Percentiles rank a stretch among this genome's conserved stretches.
These are phyloP conservation scores for Solanum okadae DNA, from an alignment of 257 asterid genomes.

Conservation along the genomic window DNA sequence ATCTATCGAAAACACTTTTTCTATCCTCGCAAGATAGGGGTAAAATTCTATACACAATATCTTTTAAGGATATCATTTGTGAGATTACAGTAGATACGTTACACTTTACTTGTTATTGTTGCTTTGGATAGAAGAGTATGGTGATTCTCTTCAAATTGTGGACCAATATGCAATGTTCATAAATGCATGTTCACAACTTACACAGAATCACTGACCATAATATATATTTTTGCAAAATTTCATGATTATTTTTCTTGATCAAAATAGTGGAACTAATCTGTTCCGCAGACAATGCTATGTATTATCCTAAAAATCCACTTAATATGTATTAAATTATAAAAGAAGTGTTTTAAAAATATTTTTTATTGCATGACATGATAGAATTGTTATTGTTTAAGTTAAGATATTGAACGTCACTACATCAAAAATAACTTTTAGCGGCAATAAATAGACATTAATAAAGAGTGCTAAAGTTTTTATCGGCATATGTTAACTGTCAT, in stretches of 20 bases:
- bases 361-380: no score
- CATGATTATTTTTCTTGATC: neutral
- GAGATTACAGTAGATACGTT: neutral
- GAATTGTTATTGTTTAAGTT: no score
- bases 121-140: neutral
- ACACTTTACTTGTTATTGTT: no score
- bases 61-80: rapidly evolving
- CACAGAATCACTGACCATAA: neutral
- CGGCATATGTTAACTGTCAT: no score
- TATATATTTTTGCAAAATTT: neutral
- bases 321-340: no score
- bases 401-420: no score
- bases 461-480: no score
- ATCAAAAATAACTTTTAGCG: no score
- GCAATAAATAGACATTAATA: no score
- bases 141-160: neutral
- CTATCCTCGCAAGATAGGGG: rapidly evolving
- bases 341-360: no score
- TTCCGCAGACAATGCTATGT: no score
- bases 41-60: rapidly evolving
- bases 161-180: neutral
- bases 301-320: no score
- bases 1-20: rapidly evolving
- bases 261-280: neutral
- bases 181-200: neutral